Evolutionary conservation across 805 yeast species (phyloP), one percentile per base, ranked within the genome.

Genomic region (Priceomyces haplophilus): DNA sequence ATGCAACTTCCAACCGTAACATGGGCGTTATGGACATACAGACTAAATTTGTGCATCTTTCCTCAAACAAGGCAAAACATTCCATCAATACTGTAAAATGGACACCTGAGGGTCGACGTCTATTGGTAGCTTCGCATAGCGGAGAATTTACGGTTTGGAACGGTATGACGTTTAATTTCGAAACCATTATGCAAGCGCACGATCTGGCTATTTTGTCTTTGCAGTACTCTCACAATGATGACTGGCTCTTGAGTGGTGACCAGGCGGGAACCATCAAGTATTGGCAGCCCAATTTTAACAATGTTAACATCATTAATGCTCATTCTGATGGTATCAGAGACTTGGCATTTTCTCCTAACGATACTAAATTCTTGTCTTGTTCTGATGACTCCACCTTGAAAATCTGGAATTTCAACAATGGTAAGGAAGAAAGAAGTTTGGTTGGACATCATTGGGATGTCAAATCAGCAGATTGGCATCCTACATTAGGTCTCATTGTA

Each of bases 401-500:
- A 59, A 83, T 93, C 30, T 93, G 98, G 97, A 88, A 90, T 64
- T 93, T 93, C 65, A 84, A 87, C 57, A 87, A 85, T 56, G 93
- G 93, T 29, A 70, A 76, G 45, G 93, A 88, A 52, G 99, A 93
- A 58, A 67, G 86, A 37, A 73, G 79, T 0, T 70, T 93, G 42
- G 75, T 81, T 18, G 98, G 98, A 2, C 99, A 93, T 65, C 96
- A 95, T 61, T 93, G 99, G 99, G 99, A 93, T 64, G 97, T 93
- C 17, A 93, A 93, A 59, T 81, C 90, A 42, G 87, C 95, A 41
- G 98, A 93, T 62, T 93, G 99, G 99, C 99, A 93, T 63, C 87
- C 95, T 4, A 73, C 76, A 10, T 67, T 88, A 64, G 97, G 97
- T 0, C 72, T 93, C 20, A 75, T 93, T 39, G 97, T 85, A 0